These are phyloP conservation scores for Vitis rupestris DNA, from an alignment of 164 flowering plant species.

Conservation along the genomic window DNA sequence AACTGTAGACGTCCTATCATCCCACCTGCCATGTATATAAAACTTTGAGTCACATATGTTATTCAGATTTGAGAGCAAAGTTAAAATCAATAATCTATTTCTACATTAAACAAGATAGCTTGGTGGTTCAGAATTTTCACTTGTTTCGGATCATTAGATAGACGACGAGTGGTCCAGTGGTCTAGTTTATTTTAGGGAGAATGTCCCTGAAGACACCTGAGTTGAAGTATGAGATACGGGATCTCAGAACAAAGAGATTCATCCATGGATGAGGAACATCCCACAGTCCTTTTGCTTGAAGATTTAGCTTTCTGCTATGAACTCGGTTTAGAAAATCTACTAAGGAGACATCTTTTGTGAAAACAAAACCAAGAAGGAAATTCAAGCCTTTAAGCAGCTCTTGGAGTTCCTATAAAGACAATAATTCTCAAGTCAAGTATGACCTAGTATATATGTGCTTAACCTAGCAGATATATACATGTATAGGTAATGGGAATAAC, in stretches of 20 bases:
- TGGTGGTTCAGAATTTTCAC: constrained; percentile 27
- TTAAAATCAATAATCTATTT: no score
- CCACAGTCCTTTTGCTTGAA: constrained; percentile 62
- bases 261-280: constrained; percentile 96
- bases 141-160: constrained; percentile 65
- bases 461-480: neutral
- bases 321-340: constrained; percentile 69
- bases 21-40: constrained; percentile 61
- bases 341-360: constrained; percentile 51
- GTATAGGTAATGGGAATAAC: neutral
- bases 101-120: no score
- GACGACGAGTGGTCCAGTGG: constrained; percentile 55
- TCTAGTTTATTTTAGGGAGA: constrained; percentile 32
- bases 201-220: constrained; percentile 53
- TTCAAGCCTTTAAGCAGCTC: constrained; percentile 37
- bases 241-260: constrained; percentile 70
- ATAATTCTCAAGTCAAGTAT: neutral
- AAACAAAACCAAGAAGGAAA: constrained; percentile 37
- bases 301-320: constrained; percentile 50
- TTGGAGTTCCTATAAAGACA: constrained; percentile 49
- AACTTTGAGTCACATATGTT: neutral
- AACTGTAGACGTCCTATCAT: constrained; percentile 61
- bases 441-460: no score
- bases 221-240: constrained; percentile 55
- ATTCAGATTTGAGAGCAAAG: no score